phyloP scores from a whole-genome alignment of 805 yeast genomes.

The Metschnikowia colocasiae region DNA sequence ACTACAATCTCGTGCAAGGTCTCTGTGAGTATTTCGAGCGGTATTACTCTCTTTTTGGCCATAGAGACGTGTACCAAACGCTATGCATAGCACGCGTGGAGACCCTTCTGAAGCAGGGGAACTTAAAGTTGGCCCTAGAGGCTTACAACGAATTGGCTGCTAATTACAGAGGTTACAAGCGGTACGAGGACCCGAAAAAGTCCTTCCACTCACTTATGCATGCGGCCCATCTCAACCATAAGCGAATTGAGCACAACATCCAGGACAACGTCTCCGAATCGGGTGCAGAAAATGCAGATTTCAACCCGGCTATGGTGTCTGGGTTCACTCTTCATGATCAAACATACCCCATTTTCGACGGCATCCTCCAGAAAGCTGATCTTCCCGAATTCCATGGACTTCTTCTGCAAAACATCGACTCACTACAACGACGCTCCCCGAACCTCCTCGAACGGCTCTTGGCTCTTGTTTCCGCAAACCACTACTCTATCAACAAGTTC shows the following conservation, averaged over 20 bases:
- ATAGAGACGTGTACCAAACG: constrained; percentile 26
- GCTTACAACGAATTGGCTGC: constrained; percentile 22
- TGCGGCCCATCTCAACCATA: constrained; percentile 10
- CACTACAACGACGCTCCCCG: constrained; percentile 3
- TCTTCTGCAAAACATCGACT: constrained; percentile 17
- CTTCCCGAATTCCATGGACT: constrained; percentile 29
- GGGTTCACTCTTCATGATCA: constrained; percentile 22
- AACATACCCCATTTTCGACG: constrained; percentile 23
- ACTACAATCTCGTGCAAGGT: constrained; percentile 27
- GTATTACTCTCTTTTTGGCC: constrained; percentile 34
- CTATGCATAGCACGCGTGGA: constrained; percentile 30
- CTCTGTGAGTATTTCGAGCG: constrained; percentile 33
- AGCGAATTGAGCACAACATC: constrained; percentile 19
- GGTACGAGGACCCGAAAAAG: constrained; percentile 7
- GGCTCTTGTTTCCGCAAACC: constrained; percentile 21
- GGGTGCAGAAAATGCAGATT: not conserved
- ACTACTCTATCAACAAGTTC: constrained; percentile 26
- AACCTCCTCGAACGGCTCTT: constrained; percentile 20
- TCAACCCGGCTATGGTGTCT: constrained; percentile 15
- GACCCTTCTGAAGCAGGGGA: constrained; percentile 23
- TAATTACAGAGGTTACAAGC: constrained; percentile 20
- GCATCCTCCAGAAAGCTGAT: constrained; percentile 26
- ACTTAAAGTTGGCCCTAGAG: constrained; percentile 22
- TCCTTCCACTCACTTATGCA: constrained; percentile 11
- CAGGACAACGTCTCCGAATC: constrained; percentile 1